These are phyloP conservation scores for Mortierella antarctica DNA, from an alignment of 192 early-diverging fungal genomes.

Conservation along the genomic window DNA sequence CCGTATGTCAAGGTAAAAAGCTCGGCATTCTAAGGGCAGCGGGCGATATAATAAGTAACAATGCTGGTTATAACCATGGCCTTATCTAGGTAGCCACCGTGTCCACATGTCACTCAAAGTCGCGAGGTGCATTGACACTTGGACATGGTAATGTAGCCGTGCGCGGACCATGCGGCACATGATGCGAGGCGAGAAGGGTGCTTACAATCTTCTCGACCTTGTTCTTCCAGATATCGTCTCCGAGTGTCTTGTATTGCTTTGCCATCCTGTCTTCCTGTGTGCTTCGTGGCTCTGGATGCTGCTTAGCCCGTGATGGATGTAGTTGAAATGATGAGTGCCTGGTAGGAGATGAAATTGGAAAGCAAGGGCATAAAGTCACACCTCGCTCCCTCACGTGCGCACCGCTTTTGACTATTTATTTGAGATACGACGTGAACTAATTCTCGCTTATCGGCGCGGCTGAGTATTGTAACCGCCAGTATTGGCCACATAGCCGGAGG, in stretches of 20 bases:
- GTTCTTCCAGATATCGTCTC: slow-evolving; percentile 97
- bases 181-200: neutral
- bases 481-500: neutral
- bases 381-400: too few species aligned
- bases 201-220: slow-evolving; percentile 94
- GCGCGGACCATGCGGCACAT: neutral
- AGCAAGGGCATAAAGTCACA: too few species aligned
- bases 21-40: slow-evolving; percentile 77
- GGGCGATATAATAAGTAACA: neutral
- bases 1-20: slow-evolving; percentile 99
- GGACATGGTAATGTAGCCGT: too few species aligned
- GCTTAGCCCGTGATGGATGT: neutral
- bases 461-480: slow-evolving; percentile 28
- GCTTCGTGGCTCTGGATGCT: neutral
- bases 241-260: slow-evolving; percentile 82
- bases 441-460: slow-evolving; percentile 7
- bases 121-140: too few species aligned
- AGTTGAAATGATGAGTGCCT: neutral
- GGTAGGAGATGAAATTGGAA: neutral
- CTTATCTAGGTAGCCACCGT: neutral
- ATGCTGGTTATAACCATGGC: neutral
- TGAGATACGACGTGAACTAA: too few species aligned
- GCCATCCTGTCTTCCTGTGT: slow-evolving; percentile 34
- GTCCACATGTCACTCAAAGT: too few species aligned
- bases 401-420: too few species aligned